These are phyloP conservation scores for Jasminum sambac DNA, from an alignment of 257 asterid genomes.

Conservation along the genomic window DNA sequence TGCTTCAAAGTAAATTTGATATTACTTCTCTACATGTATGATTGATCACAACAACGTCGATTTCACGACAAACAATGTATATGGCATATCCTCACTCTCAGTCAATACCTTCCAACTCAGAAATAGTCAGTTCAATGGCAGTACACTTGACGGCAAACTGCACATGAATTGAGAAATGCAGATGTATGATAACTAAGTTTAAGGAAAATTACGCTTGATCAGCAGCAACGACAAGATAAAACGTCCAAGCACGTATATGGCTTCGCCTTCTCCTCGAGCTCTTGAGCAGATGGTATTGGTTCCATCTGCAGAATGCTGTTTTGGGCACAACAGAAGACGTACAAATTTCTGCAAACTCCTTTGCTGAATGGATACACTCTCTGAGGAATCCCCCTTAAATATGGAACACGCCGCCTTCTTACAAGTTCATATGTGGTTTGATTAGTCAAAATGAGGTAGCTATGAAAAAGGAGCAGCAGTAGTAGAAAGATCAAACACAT, in stretches of 20 bases:
- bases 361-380: slow-evolving; percentile 85
- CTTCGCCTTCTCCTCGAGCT: slow-evolving; percentile 67
- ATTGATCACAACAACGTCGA: too few species aligned
- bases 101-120: neutral
- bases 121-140: neutral
- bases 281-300: slow-evolving; percentile 61
- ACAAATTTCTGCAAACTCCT: slow-evolving; percentile 88
- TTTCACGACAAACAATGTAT: too few species aligned
- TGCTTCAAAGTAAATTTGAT: too few species aligned
- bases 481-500: slow-evolving; percentile 66
- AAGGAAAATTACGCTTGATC: slow-evolving; percentile 10
- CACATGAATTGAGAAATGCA: neutral
- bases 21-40: too few species aligned
- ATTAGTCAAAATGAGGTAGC: slow-evolving; percentile 70
- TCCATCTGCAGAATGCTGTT: slow-evolving; percentile 61
- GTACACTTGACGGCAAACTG: too few species aligned
- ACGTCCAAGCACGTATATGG: slow-evolving; percentile 78
- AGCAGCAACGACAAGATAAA: slow-evolving; percentile 81
- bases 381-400: slow-evolving; percentile 82
- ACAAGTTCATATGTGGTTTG: slow-evolving; percentile 98
- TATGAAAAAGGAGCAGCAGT: slow-evolving; percentile 74
- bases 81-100: too few species aligned
- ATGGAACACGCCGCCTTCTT: slow-evolving; percentile 75
- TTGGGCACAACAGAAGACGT: slow-evolving; percentile 57
- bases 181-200: neutral